phyloP scores from a whole-genome alignment of 169 alveolate genomes.

The Plasmodium malariae region DNA sequence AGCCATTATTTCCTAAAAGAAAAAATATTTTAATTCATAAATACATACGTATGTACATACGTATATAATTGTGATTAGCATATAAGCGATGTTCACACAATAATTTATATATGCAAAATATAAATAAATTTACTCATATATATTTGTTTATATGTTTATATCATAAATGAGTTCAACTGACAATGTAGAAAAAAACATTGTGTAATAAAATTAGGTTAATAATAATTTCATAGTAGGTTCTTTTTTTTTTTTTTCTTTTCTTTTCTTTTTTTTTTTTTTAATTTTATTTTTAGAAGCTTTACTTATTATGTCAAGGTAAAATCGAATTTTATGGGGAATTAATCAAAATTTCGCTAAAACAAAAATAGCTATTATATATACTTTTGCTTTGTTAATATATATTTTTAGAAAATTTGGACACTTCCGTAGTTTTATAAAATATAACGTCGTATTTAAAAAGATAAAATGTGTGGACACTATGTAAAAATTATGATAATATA shows the following conservation, averaged over 20 bases:
- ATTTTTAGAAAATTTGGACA: neutral
- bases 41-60: neutral
- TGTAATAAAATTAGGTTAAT: no score
- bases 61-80: neutral
- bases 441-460: neutral
- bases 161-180: no score
- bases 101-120: neutral
- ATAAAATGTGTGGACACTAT: neutral
- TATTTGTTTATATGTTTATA: no score
- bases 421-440: neutral
- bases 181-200: no score
- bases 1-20: conserved; percentile 43
- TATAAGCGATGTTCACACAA: neutral
- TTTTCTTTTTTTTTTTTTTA: no score
- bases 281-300: neutral
- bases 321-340: neutral
- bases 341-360: neutral
- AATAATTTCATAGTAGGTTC: no score
- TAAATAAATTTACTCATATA: no score
- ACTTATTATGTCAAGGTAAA: neutral
- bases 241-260: no score
- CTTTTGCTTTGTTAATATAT: neutral
- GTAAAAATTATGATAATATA: neutral
- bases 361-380: neutral
- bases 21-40: conserved; percentile 9